A percentile compares a stretch with the other conserved stretches of the same genome.
phyloP scores from a whole-genome alignment of 202 grass and related monocot genomes.

The Eragrostis tef region DNA sequence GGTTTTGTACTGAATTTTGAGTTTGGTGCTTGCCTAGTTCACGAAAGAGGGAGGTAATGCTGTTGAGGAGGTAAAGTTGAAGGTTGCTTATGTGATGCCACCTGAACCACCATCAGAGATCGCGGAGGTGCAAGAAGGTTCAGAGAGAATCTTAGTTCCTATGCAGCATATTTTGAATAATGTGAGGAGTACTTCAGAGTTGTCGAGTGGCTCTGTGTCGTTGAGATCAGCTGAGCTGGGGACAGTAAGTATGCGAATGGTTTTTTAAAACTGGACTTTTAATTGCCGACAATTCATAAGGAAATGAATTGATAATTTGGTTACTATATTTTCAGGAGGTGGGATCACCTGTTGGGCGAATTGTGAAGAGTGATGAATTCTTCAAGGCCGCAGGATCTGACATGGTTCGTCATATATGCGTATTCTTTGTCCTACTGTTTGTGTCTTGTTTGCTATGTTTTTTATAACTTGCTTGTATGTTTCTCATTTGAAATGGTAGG shows the following conservation, averaged over 20 bases:
- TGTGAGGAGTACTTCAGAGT: conserved; percentile 51
- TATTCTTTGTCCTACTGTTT: conserved; percentile 1
- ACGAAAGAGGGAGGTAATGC: conserved; percentile 55
- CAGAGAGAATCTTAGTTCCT: conserved; percentile 49
- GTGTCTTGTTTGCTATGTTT: conserved; percentile 10
- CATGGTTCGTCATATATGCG: conserved; percentile 50
- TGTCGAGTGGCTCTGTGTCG: conserved; percentile 51
- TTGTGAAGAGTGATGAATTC: conserved; percentile 44
- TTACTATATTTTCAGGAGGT: conserved; percentile 48
- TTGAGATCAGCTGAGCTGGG: conserved; percentile 55
- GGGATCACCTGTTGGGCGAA: conserved; percentile 42
- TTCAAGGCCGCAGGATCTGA: conserved; percentile 37
- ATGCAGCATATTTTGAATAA: conserved; percentile 44
- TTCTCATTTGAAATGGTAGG: conserved; percentile 49
- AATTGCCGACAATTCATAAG: not conserved
- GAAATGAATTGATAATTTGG: conserved; percentile 21
- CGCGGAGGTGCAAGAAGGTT: conserved; percentile 62
- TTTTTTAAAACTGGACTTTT: conserved; percentile 23
- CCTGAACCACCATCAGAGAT: conserved; percentile 59
- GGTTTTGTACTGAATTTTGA: conserved; percentile 30
- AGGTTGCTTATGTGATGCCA: conserved; percentile 72
- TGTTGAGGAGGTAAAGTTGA: conserved; percentile 68
- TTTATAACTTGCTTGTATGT: conserved; percentile 23
- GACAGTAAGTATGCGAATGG: conserved; percentile 14
- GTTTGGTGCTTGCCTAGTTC: conserved; percentile 53